Conservation (phyloP, 257 asterid genomes). For the Knoxia roxburghii region DNA sequence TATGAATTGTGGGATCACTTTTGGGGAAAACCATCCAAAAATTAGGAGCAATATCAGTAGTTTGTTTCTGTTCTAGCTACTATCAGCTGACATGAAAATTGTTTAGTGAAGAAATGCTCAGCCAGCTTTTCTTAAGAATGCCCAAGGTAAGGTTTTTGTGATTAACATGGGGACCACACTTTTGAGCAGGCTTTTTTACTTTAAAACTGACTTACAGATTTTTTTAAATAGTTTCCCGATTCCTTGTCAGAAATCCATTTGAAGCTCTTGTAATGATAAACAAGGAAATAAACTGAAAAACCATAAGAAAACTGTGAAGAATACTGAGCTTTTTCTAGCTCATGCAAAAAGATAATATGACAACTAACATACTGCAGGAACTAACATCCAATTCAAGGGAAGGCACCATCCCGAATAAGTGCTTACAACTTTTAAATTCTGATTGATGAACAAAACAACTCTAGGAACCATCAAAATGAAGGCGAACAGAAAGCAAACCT, state of each 20-base stretch:
- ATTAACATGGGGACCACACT: neutral
- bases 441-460: neutral
- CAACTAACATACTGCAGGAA: neutral
- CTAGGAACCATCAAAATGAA: neutral
- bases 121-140: neutral
- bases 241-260: neutral
- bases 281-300: neutral
- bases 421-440: neutral
- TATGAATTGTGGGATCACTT: neutral
- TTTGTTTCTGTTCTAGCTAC: neutral
- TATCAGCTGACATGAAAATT: neutral
- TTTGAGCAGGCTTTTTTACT: neutral
- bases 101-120: neutral
- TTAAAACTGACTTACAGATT: neutral
- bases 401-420: neutral
- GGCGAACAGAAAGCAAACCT: neutral
- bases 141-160: neutral
- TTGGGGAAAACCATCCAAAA: neutral
- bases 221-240: neutral
- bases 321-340: too few species aligned
- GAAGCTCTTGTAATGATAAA: neutral
- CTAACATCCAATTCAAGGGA: neutral
- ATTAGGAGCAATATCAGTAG: neutral
- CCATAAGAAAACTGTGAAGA: too few species aligned
- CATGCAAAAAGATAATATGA: too few species aligned